Evolutionary conservation across 768 basidiomycete species (phyloP), one percentile per base, ranked within the genome.

Genomic region (Paxillus ammoniavirescens): DNA sequence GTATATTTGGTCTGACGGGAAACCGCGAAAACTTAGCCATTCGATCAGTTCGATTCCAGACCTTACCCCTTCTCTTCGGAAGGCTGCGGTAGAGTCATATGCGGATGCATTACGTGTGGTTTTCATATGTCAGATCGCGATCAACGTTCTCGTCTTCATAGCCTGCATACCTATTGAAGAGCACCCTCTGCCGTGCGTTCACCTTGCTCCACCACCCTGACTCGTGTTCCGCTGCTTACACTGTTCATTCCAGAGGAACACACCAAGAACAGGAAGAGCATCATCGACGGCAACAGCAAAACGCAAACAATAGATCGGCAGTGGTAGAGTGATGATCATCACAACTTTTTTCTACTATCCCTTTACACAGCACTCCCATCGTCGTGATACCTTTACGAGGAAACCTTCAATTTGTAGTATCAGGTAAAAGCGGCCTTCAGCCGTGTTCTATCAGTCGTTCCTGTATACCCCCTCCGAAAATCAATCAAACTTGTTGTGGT

Each of bases 81-180:
- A 77, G 57, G 83, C 82, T 47, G 93, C 91, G 8, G 76, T 89
- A 50, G 78, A 82, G 57, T 89, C 89, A 2, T 95, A 93, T 72
- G 83, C 83, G 43, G 81, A 83, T 64, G 89, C 92, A 54, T 75
- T 94, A 63, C 84, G 81, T 64, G 83, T 83, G 59, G 90, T 92
- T 55, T 95, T 94, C 75, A 83, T 91, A 54, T 86, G 84, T 63
- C 91, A 93, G 64, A 76, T 79, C 49, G 85, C 78, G 30, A 73
- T 87, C 58, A 86, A 85, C 58, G 58, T 90, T 64, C 64, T 90
- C 54, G 78, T 80, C 38, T 81, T 92, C 65, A 71, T 93, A 54
- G 77, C 81, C 42, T 85, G 82, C 65, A 62, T 91, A 58, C 86
- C 88, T 7, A 89, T 94, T 47, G 81, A 89, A 72, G 90, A 90